Evolutionary conservation across 2,329 filamentous ascomycete species (phyloP).

Genomic region (Penicillium decumbens): DNA sequence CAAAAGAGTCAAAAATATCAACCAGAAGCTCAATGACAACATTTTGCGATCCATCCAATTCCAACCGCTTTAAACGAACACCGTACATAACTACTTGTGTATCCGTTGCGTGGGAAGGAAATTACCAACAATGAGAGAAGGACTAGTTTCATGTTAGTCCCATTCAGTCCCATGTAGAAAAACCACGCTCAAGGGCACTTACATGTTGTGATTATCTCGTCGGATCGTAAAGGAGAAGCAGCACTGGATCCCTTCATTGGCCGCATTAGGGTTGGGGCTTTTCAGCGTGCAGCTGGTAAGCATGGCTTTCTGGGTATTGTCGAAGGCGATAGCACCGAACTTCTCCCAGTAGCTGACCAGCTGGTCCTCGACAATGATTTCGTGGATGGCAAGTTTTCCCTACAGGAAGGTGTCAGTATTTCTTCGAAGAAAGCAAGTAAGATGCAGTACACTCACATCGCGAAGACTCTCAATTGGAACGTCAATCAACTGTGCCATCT

Average conservation of each 20-base stretch:
- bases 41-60: background rate
- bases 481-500: constrained; percentile 95
- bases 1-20: constrained; percentile 9
- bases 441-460: constrained; percentile 62
- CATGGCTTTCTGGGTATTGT: constrained; percentile 87
- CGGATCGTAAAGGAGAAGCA: constrained; percentile 98
- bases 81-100: constrained; percentile 30
- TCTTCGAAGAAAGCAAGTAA: background rate
- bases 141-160: constrained; percentile 51
- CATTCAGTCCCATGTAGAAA: background rate
- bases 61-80: background rate
- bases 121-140: constrained; percentile 91
- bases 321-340: constrained; percentile 95
- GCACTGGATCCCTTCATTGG: constrained; percentile 74
- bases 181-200: constrained; percentile 41
- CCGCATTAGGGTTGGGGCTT: constrained; percentile 63
- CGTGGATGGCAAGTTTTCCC: constrained; percentile 92
- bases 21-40: background rate
- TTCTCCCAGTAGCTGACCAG: constrained; percentile 98
- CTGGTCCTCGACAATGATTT: constrained; percentile 91
- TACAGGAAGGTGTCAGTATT: constrained; percentile 35
- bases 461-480: constrained; percentile 85
- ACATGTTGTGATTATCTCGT: constrained; percentile 95
- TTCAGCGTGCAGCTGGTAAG: constrained; percentile 90
- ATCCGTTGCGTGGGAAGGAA: constrained; percentile 80